A percentile compares a stretch with the other conserved stretches of the same genome.
Conservation (phyloP, 2,329 filamentous ascomycete genomes). For the Pseudogymnoascus sp. region DNA sequence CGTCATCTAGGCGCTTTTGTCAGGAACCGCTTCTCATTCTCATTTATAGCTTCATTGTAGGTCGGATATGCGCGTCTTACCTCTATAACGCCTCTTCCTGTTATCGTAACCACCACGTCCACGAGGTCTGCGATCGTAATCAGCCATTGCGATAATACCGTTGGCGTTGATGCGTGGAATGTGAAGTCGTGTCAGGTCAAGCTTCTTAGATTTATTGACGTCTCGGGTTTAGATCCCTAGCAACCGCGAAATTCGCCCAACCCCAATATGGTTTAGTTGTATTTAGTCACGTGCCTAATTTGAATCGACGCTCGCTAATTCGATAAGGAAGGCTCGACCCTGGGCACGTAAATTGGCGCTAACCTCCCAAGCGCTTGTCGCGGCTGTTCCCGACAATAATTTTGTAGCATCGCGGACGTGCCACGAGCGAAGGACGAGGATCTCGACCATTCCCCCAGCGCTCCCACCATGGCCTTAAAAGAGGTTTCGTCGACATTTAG, state of each 20-base stretch:
- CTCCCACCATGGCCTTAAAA: slow-evolving; percentile 25
- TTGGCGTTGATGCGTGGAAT: slow-evolving; percentile 5
- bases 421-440: neutral
- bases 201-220: slow-evolving; percentile 7
- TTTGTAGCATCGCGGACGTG: slow-evolving; percentile 8
- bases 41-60: neutral
- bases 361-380: slow-evolving; percentile 5
- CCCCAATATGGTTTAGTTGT: neutral
- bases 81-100: slow-evolving; percentile 73
- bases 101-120: slow-evolving; percentile 40
- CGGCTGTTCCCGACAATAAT: slow-evolving; percentile 10
- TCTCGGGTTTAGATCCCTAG: slow-evolving; percentile 8
- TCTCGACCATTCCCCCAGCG: neutral
- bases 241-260: slow-evolving; percentile 5
- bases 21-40: slow-evolving; percentile 19
- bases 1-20: slow-evolving; percentile 50
- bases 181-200: slow-evolving; percentile 6
- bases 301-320: neutral
- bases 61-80: slow-evolving; percentile 36
- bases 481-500: slow-evolving; percentile 24
- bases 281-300: neutral
- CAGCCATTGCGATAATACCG: slow-evolving; percentile 35
- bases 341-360: neutral
- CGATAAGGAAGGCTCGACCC: neutral
- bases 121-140: slow-evolving; percentile 36